A percentile compares a stretch with the other conserved stretches of the same genome.
Evolutionary conservation across 1,284 basidiomycete species (phyloP).

Genomic region (Ceratobasidium sp.): DNA sequence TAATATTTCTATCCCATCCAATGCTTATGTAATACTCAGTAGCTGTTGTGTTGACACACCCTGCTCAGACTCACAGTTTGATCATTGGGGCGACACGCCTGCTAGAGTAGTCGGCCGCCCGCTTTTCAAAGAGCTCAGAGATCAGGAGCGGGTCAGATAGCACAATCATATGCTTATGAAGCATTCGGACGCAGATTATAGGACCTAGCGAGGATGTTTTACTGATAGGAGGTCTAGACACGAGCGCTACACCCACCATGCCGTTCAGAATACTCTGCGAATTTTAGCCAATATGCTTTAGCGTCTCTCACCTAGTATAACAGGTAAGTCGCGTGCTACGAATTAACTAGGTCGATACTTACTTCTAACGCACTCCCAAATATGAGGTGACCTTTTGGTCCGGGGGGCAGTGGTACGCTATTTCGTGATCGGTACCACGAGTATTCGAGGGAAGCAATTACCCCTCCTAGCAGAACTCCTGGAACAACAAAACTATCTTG

Average conservation of each 20-base stretch:
- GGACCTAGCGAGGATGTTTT: neutral
- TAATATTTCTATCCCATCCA: conserved; percentile 13
- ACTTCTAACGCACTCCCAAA: conserved; percentile 14
- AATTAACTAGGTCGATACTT: neutral
- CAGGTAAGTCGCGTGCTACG: neutral
- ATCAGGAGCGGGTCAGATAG: neutral
- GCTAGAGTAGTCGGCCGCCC: conserved; percentile 14
- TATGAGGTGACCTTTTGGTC: conserved; percentile 19
- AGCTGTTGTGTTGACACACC: too few relatives aligned
- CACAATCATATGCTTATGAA: neutral
- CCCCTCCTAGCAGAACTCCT: neutral
- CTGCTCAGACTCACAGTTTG: neutral
- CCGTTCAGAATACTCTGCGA: neutral
- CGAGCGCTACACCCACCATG: neutral
- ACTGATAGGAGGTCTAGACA: neutral
- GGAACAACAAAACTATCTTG: neutral
- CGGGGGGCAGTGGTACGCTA: conserved; percentile 14
- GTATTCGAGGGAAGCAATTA: neutral
- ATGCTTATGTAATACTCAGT: neutral
- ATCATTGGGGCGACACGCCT: neutral
- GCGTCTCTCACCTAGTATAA: neutral
- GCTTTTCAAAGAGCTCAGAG: conserved; percentile 17
- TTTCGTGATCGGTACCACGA: neutral
- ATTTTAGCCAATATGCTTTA: conserved; percentile 13
- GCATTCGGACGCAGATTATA: conserved; percentile 3